A percentile compares a stretch with the other conserved stretches of the same genome.
Evolutionary conservation across 805 yeast genomes (phyloP).

Genomic region (Torulaspora maleeae): DNA sequence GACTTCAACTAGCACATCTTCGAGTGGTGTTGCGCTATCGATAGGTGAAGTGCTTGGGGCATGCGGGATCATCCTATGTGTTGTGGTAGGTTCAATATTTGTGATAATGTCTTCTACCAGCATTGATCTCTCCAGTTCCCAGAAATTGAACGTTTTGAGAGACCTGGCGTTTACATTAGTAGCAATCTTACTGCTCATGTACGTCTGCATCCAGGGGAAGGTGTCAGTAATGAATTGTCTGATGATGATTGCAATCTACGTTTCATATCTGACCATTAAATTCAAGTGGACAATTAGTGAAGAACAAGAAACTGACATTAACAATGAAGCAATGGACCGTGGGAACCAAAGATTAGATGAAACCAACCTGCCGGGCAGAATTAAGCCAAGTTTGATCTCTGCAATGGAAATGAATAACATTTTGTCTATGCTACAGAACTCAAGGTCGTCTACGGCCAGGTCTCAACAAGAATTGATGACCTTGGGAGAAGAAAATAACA

Average conservation of each 20-base stretch:
- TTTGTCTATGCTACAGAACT: constrained; percentile 26
- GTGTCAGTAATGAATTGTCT: constrained; percentile 29
- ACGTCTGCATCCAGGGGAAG: constrained; percentile 22
- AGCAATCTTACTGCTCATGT: constrained; percentile 26
- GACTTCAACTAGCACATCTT: constrained; percentile 20
- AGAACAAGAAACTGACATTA: background rate
- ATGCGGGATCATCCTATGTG: constrained; percentile 36
- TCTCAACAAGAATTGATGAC: constrained; percentile 11
- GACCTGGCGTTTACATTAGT: constrained; percentile 28
- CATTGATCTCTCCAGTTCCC: constrained; percentile 17
- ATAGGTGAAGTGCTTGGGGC: constrained; percentile 38
- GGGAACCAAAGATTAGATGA: constrained; percentile 8
- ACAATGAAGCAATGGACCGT: constrained; percentile 2
- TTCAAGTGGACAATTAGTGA: constrained; percentile 8
- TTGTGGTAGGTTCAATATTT: constrained; percentile 34
- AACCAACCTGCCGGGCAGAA: constrained; percentile 11
- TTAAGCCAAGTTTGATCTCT: constrained; percentile 31
- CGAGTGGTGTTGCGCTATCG: constrained; percentile 30
- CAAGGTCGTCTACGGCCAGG: constrained; percentile 4
- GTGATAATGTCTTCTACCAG: constrained; percentile 26
- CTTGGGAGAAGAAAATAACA: background rate
- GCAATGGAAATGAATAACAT: constrained; percentile 32
- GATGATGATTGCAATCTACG: constrained; percentile 26
- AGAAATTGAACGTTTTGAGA: constrained; percentile 20
- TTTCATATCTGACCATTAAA: constrained; percentile 20